A percentile compares a stretch with the other conserved stretches of the same genome.
phyloP scores from a whole-genome alignment of 1,284 basidiomycete genomes.

The Moesziomyces globuligerus region DNA sequence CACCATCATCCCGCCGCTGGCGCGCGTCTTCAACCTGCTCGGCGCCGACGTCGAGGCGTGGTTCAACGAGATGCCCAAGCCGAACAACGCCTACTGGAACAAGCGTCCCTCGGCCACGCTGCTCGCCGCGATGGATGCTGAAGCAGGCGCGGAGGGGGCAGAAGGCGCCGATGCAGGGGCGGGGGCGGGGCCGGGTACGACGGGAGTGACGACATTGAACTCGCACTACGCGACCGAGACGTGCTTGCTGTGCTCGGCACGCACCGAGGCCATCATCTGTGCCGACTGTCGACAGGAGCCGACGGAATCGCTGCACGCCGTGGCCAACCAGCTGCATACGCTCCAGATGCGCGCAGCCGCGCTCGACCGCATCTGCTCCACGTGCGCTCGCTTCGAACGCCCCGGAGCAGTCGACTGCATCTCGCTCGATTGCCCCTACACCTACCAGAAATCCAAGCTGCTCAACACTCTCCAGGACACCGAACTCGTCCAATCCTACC shows the following conservation, averaged over 20 bases:
- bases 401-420: conserved; percentile 46
- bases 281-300: conserved; percentile 44
- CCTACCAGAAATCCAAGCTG: conserved; percentile 49
- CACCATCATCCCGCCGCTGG: conserved; percentile 87
- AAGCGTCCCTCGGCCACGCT: conserved; percentile 14
- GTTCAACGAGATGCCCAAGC: conserved; percentile 85
- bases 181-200: conserved; percentile 1
- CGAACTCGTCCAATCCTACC: conserved; percentile 10
- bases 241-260: conserved; percentile 77
- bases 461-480: conserved; percentile 23
- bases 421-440: conserved; percentile 59
- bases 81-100: conserved; percentile 35
- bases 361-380: conserved; percentile 51
- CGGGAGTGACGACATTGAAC: conserved; percentile 74
- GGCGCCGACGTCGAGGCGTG: conserved; percentile 88
- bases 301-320: conserved; percentile 19
- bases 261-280: conserved; percentile 70
- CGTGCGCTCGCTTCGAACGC: conserved; percentile 38
- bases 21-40: conserved; percentile 88
- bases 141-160: conserved; percentile 1
- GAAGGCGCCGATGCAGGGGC: background rate
- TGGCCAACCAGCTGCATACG: conserved; percentile 20
- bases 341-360: conserved; percentile 27
- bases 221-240: conserved; percentile 79
- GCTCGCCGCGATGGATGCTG: conserved; percentile 10